These are phyloP conservation scores for Euphorbia tirucalli DNA, from an alignment of 345 rosid species.

Conservation along the genomic window DNA sequence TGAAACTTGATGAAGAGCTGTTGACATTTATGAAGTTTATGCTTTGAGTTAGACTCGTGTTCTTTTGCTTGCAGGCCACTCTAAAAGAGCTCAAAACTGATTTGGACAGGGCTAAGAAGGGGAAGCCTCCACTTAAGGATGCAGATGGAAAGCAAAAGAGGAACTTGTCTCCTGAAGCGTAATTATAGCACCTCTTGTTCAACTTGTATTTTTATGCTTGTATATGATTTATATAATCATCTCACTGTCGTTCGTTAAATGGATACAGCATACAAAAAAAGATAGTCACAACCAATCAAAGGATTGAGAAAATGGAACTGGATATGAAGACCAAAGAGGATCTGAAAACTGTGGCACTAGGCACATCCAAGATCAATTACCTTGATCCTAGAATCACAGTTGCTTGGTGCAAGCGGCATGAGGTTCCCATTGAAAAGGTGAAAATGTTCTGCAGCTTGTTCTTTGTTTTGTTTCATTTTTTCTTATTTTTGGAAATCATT, in stretches of 20 bases:
- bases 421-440: conserved; percentile 98
- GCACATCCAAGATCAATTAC: conserved; percentile 94
- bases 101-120: conserved; percentile 78
- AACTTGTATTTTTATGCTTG: background rate
- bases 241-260: conserved; percentile 13
- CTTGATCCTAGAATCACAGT: conserved; percentile 97
- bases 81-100: conserved; percentile 67
- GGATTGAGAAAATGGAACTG: conserved; percentile 75
- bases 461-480: background rate
- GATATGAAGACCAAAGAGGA: conserved; percentile 79
- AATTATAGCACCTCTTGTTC: conserved; percentile 27
- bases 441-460: conserved; percentile 8
- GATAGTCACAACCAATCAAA: conserved; percentile 53
- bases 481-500: background rate
- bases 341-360: conserved; percentile 87
- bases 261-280: conserved; percentile 68
- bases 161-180: conserved; percentile 79
- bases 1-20: background rate
- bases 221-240: background rate
- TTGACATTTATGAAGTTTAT: background rate
- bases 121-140: conserved; percentile 81
- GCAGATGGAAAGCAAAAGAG: conserved; percentile 83
- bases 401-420: conserved; percentile 98
- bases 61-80: conserved; percentile 42
- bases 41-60: conserved; percentile 17